Evolutionary conservation across 73 alveolate species (phyloP), one percentile per base, ranked within the genome.

Genomic region (Paramecium tetraurelia): DNA sequence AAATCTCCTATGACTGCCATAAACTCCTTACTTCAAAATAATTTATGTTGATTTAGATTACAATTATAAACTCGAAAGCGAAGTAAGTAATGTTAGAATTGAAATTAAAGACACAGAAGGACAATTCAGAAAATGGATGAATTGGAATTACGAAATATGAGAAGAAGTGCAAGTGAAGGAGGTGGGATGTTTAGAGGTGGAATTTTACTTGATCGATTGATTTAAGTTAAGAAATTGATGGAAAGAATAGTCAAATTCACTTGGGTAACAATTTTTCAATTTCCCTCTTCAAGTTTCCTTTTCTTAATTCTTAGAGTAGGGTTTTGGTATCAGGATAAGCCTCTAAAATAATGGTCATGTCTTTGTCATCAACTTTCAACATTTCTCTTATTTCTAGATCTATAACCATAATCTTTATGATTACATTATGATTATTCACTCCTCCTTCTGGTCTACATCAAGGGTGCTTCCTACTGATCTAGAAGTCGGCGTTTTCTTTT

Each of bases 251-350:
- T 63, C 48, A 27, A 63, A 63, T 63, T 63, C 84, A 63, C 12
- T 63, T 63, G 84, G 12, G 84, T 33, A 63, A 16, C 14, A 63
- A 63, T 50, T 63, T 33, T 63, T 27, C 53, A 63, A 63, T 63
- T 21, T 63, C 84, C 41, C 12, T 63, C 84, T 63, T 22, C 5
- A 63, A 63, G 46, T 63, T 63, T 27, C 84, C 84, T 12, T 27
- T 63, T 33, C 27, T 63, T 33, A 63, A 20, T 63, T 63, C 84
- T 63, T 63, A 14, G 4, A 63, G 27, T n/a, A 63, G 24, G 4
- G 48, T 63, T 33, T 63, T 63, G 48, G 84, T 63, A 33, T 63
- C 84, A 31, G 84, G 84, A 41, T 63, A 63, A 63, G 21, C 84
- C 29, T 63, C 84, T 20, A 63, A 24, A 63, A 63, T 63, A 63